Conservation (phyloP, 139 green algal genomes). For the Tetraselmis chui region DNA sequence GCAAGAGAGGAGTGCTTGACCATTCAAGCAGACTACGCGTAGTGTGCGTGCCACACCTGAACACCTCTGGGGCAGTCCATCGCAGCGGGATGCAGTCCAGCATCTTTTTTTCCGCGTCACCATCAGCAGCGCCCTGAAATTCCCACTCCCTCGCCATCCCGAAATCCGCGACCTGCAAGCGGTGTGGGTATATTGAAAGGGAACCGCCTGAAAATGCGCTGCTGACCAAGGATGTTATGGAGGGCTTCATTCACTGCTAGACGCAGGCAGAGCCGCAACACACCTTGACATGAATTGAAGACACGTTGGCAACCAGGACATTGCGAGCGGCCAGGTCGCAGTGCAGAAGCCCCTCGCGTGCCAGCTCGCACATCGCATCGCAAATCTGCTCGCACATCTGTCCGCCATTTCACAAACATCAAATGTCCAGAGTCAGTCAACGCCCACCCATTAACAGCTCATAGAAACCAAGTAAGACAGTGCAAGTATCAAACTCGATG, state of each 20-base stretch:
- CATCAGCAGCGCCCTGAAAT: neutral
- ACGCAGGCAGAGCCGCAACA: too few species aligned
- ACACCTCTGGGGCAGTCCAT: conserved; percentile 42
- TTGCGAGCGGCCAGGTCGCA: conserved; percentile 46
- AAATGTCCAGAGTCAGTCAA: too few species aligned
- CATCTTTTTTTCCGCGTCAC: neutral
- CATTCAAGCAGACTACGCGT: too few species aligned
- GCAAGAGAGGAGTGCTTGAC: too few species aligned
- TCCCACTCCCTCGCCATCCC: conserved; percentile 21
- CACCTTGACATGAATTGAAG: conserved; percentile 52
- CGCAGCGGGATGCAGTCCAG: conserved; percentile 33
- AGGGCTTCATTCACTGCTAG: too few species aligned
- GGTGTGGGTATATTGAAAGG: neutral
- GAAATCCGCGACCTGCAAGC: conserved; percentile 40
- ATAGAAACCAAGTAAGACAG: too few species aligned
- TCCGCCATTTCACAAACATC: too few species aligned
- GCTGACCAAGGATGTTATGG: neutral
- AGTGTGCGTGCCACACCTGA: too few species aligned
- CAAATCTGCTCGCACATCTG: conserved; percentile 44
- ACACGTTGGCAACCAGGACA: conserved; percentile 41
- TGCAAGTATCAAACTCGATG: too few species aligned
- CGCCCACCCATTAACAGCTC: too few species aligned
- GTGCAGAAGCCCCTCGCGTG: conserved; percentile 32
- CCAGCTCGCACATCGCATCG: conserved; percentile 42
- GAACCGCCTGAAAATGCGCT: neutral